Evolutionary conservation across 495 filamentous ascomycete genomes (phyloP).

Genomic region (Stereocaulon alpinum): DNA sequence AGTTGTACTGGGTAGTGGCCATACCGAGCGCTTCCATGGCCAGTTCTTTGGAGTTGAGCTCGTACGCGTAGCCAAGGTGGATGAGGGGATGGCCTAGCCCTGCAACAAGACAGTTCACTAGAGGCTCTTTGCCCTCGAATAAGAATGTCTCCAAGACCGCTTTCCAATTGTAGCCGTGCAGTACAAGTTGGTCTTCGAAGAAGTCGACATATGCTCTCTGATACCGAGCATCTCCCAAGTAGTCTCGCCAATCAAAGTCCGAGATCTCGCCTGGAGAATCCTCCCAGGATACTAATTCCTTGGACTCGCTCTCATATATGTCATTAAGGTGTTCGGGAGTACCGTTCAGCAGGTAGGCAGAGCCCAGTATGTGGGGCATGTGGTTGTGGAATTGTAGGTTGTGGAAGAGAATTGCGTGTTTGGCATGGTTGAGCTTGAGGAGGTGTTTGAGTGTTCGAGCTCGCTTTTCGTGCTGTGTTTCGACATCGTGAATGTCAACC

Average conservation of each 20-base stretch:
- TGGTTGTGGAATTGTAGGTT: slow-evolving; percentile 78
- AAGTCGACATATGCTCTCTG: slow-evolving; percentile 81
- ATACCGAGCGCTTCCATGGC: slow-evolving; percentile 66
- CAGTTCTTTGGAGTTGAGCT: slow-evolving; percentile 60
- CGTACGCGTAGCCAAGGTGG: slow-evolving; percentile 73
- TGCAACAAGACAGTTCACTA: slow-evolving; percentile 59
- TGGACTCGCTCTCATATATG: slow-evolving; percentile 68
- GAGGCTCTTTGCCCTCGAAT: slow-evolving; percentile 57
- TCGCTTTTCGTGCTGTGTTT: slow-evolving; percentile 65
- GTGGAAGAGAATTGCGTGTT: slow-evolving; percentile 74
- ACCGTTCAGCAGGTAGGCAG: slow-evolving; percentile 76
- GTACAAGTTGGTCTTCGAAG: slow-evolving; percentile 66
- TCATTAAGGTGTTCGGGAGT: slow-evolving; percentile 56
- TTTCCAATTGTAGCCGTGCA: slow-evolving; percentile 64
- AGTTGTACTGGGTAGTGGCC: slow-evolving; percentile 53
- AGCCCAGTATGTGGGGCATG: slow-evolving; percentile 66
- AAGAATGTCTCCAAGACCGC: slow-evolving; percentile 58
- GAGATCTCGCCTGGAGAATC: slow-evolving; percentile 77
- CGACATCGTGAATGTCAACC: slow-evolving; percentile 65
- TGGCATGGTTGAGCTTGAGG: slow-evolving; percentile 81
- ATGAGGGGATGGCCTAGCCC: slow-evolving; percentile 78
- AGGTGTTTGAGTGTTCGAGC: slow-evolving; percentile 81
- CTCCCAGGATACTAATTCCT: slow-evolving; percentile 66
- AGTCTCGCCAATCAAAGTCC: slow-evolving; percentile 75
- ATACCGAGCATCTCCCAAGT: slow-evolving; percentile 62